Percentiles rank a stretch among this genome's conserved stretches.
Conservation (phyloP, 345 rosid species). For the Isatis tinctoria region DNA sequence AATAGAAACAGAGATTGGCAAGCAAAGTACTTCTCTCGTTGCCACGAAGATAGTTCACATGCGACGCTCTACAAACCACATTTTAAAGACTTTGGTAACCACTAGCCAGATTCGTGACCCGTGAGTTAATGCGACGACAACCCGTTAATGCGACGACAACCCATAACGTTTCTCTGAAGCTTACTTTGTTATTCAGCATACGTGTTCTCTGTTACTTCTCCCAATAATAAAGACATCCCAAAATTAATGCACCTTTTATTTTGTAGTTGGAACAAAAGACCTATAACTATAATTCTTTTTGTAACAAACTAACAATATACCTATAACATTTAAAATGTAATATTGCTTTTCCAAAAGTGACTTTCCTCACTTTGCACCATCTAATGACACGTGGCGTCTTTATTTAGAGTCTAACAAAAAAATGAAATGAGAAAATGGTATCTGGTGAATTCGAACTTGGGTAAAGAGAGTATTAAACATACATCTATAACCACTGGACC, state of each 20-base stretch:
- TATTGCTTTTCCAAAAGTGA: too few relatives aligned
- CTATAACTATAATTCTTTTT: not conserved
- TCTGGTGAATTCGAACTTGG: too few relatives aligned
- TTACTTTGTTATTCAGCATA: not conserved
- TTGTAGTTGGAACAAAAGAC: not conserved
- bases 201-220: slow-evolving; percentile 13
- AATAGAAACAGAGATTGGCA: not conserved
- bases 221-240: not conserved
- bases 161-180: not conserved
- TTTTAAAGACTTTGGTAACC: not conserved
- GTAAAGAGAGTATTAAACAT: too few relatives aligned
- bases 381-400: too few relatives aligned
- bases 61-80: slow-evolving; percentile 12
- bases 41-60: not conserved
- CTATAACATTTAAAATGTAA: too few relatives aligned
- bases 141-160: not conserved
- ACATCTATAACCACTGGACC: too few relatives aligned
- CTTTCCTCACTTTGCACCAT: too few relatives aligned
- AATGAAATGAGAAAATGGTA: too few relatives aligned
- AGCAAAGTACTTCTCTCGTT: not conserved
- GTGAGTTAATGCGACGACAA: slow-evolving; percentile 10
- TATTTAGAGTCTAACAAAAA: too few relatives aligned
- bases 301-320: too few relatives aligned
- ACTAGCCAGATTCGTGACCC: not conserved
- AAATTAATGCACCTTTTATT: not conserved